Conservation (phyloP, 306 rosid species). For the Cucumis cinereus region DNA sequence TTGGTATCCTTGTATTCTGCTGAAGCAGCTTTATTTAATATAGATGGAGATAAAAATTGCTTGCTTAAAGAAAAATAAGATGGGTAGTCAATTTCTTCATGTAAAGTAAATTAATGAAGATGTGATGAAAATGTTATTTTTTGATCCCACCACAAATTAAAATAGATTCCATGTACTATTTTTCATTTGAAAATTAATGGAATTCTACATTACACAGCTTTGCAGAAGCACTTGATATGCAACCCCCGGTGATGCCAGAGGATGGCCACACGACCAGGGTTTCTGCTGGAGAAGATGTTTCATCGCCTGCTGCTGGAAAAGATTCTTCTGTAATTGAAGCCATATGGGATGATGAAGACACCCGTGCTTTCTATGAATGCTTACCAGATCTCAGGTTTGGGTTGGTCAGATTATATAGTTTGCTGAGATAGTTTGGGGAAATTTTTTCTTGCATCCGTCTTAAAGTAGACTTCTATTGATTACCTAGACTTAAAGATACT, state of each 20-base stretch:
- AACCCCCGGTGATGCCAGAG: slow-evolving; percentile 98
- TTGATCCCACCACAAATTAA: background rate
- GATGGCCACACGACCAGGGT: slow-evolving; percentile 97
- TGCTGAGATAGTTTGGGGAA: background rate
- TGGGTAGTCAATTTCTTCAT: background rate
- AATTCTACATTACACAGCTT: slow-evolving; percentile 39
- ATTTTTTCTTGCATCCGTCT: slow-evolving; percentile 1
- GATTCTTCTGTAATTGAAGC: slow-evolving; percentile 75
- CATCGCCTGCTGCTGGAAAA: slow-evolving; percentile 70
- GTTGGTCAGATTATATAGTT: slow-evolving; percentile 9
- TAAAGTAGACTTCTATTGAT: background rate
- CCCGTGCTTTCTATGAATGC: slow-evolving; percentile 85
- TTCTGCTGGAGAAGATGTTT: slow-evolving; percentile 79
- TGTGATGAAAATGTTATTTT: background rate
- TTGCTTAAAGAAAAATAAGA: background rate
- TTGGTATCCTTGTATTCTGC: background rate
- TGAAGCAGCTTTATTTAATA: background rate
- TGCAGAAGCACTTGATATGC: slow-evolving; percentile 98
- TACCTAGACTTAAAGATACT: slow-evolving; percentile 3
- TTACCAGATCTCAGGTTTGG: slow-evolving; percentile 97
- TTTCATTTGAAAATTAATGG: slow-evolving; percentile 5
- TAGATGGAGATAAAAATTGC: background rate
- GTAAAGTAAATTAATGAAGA: background rate
- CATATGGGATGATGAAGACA: slow-evolving; percentile 97
- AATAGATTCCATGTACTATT: background rate